phyloP scores from a whole-genome alignment of 2,329 filamentous ascomycete genomes.

The Calonectria pteridis region DNA sequence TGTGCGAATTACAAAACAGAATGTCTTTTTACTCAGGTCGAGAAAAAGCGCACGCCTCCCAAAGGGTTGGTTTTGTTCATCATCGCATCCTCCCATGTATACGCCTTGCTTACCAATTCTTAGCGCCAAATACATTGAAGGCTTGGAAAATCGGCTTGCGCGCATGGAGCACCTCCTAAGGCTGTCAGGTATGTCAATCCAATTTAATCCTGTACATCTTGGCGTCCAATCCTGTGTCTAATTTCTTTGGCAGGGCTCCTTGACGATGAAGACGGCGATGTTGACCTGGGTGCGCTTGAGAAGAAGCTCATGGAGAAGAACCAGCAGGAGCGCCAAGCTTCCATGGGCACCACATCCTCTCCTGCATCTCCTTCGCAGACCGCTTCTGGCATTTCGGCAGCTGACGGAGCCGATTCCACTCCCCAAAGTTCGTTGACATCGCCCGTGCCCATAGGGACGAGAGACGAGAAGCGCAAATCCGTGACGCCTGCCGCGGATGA shows the following conservation, averaged over 20 bases:
- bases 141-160: conserved; percentile 92
- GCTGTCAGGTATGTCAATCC: conserved; percentile 72
- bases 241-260: conserved; percentile 71
- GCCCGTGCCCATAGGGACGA: conserved; percentile 58
- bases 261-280: conserved; percentile 87
- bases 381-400: conserved; percentile 51
- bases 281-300: conserved; percentile 89
- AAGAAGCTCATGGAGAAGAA: conserved; percentile 75
- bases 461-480: conserved; percentile 50
- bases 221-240: conserved; percentile 15
- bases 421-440: conserved; percentile 69
- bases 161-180: conserved; percentile 94
- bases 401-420: conserved; percentile 59
- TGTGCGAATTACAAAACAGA: conserved; percentile 99
- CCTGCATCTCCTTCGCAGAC: conserved; percentile 65
- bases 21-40: conserved; percentile 96
- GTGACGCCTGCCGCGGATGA: conserved; percentile 41
- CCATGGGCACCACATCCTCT: conserved; percentile 60
- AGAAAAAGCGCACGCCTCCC: conserved; percentile 97
- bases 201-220: not conserved
- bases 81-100: not conserved
- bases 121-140: conserved; percentile 97
- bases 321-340: conserved; percentile 63
- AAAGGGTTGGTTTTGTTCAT: conserved; percentile 78
- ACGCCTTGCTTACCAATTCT: conserved; percentile 34